Percentiles rank a stretch among this genome's conserved stretches.
Evolutionary conservation across 345 rosid species (phyloP).

Genomic region (Kandelia obovata): DNA sequence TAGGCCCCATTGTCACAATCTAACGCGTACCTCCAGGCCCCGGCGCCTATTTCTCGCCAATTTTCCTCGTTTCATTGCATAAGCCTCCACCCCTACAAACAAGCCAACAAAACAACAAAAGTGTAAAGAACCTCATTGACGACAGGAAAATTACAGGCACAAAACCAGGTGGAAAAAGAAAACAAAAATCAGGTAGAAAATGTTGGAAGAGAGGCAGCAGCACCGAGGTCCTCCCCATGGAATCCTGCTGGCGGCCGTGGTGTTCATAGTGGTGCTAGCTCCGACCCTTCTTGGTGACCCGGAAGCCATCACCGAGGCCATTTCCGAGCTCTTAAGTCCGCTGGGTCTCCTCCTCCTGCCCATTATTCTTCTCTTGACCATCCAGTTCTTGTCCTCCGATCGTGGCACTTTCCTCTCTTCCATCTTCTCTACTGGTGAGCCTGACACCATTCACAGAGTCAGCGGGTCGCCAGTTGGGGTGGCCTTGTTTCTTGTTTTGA

Average conservation of each 20-base stretch:
- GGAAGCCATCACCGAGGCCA: conserved; percentile 70
- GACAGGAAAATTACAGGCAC: no score
- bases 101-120: no score
- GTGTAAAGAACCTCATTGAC: no score
- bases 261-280: conserved; percentile 57
- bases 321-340: conserved; percentile 72
- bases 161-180: no score
- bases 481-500: conserved; percentile 54
- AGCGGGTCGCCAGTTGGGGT: conserved; percentile 79
- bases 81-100: no score
- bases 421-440: conserved; percentile 63
- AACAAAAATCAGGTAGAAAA: conserved; percentile 17
- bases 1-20: neutral
- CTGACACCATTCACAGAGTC: conserved; percentile 59
- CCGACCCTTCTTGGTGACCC: conserved; percentile 76
- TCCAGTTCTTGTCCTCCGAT: conserved; percentile 86
- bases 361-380: conserved; percentile 59
- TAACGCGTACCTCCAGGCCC: conserved; percentile 7
- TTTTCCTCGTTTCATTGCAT: no score
- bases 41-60: neutral
- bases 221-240: conserved; percentile 67
- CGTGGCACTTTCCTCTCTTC: conserved; percentile 59
- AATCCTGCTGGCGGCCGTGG: conserved; percentile 65
- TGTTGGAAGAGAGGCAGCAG: conserved; percentile 33
- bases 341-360: conserved; percentile 77